Conservation (phyloP, 208 protist species). For the Leishmania tarentolae region DNA sequence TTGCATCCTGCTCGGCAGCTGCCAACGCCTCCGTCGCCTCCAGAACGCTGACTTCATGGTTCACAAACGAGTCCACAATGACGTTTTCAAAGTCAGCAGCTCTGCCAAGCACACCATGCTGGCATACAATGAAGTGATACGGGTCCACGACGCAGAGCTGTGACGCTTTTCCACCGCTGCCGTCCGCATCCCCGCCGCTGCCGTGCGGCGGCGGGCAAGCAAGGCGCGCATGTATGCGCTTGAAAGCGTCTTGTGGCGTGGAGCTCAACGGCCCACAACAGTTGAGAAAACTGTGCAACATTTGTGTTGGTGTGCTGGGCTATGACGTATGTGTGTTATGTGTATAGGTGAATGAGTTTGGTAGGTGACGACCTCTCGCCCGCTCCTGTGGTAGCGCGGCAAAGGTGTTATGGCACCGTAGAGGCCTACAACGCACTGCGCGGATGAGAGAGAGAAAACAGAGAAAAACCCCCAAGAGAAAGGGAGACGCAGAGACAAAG, state of each 20-base stretch:
- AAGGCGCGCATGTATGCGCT: slow-evolving; percentile 9
- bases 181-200: not conserved
- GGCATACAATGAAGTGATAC: slow-evolving; percentile 65
- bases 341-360: not conserved
- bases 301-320: no score
- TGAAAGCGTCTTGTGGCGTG: slow-evolving; percentile 20
- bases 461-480: not conserved
- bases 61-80: slow-evolving; percentile 33
- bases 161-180: not conserved
- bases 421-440: slow-evolving; percentile 6
- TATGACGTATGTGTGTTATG: slow-evolving; percentile 8
- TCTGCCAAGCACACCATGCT: slow-evolving; percentile 67
- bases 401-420: not conserved
- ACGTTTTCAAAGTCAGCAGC: slow-evolving; percentile 50
- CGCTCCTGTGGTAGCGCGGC: not conserved
- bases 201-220: slow-evolving; percentile 4
- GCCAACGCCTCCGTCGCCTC: slow-evolving; percentile 22
- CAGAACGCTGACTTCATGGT: slow-evolving; percentile 32
- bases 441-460: slow-evolving; percentile 1
- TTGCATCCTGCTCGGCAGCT: not conserved
- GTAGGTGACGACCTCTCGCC: not conserved
- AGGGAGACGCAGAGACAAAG: not conserved
- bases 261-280: slow-evolving; percentile 1
- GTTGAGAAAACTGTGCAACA: slow-evolving; percentile 6
- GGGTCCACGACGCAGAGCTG: slow-evolving; percentile 33